phyloP scores from a whole-genome alignment of 352 stramenopile species.

The Globisporangium ultimum region DNA sequence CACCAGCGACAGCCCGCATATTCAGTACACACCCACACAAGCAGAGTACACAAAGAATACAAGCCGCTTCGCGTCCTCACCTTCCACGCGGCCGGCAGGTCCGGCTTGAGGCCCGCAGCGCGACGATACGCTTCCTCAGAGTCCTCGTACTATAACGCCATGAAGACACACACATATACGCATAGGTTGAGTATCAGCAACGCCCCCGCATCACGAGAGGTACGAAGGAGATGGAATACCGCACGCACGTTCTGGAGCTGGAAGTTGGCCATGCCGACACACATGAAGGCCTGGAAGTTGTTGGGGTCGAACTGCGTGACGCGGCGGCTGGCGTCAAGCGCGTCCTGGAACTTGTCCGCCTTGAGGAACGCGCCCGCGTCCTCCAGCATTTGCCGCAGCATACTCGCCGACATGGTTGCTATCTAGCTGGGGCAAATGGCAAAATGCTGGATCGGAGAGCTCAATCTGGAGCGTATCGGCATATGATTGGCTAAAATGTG shows the following conservation, averaged over 20 bases:
- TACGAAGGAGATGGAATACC: too few species aligned
- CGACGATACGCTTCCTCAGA: constrained; percentile 63
- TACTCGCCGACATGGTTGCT: constrained; percentile 50
- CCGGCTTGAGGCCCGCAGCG: constrained; percentile 65
- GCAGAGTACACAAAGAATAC: background rate
- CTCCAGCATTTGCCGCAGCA: constrained; percentile 79
- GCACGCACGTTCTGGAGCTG: constrained; percentile 53
- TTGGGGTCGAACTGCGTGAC: constrained; percentile 75
- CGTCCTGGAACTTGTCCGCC: constrained; percentile 70
- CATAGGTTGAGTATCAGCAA: background rate
- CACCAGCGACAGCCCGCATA: background rate
- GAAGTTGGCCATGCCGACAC: constrained; percentile 72
- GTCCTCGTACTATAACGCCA: constrained; percentile 50
- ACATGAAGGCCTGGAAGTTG: constrained; percentile 85
- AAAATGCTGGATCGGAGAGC: too few species aligned
- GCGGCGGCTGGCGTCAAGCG: constrained; percentile 54
- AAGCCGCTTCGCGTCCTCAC: constrained; percentile 19
- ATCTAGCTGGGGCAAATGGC: too few species aligned
- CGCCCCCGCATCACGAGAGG: too few species aligned
- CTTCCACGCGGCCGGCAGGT: constrained; percentile 80
- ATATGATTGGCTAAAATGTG: too few species aligned
- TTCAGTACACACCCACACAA: background rate
- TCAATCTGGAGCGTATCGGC: too few species aligned
- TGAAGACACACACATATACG: background rate
- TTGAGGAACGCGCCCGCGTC: constrained; percentile 68